Percentiles rank a stretch among this genome's conserved stretches.
Conservation (phyloP, 345 rosid species). For the Brassica carinata region DNA sequence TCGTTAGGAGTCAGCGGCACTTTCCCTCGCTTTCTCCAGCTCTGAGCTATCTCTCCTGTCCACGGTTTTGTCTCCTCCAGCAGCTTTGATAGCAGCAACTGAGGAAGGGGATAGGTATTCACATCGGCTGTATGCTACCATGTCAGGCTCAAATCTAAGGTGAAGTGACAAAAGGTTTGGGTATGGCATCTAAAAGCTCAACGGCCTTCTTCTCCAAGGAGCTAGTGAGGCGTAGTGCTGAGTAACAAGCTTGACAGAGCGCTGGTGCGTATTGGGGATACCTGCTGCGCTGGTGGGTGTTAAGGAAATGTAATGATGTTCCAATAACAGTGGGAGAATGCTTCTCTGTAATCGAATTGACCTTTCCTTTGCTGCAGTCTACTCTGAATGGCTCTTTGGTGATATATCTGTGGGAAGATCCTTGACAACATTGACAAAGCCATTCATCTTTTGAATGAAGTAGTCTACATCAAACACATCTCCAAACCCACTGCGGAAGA, state of each 20-base stretch:
- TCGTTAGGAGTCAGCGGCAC: conserved; percentile 88
- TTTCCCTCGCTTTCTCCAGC: conserved; percentile 92
- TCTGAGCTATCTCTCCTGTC: conserved; percentile 76
- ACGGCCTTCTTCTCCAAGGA: conserved; percentile 67
- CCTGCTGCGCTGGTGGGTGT: conserved; percentile 97
- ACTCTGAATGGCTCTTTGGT: conserved; percentile 78
- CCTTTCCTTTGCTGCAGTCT: conserved; percentile 94
- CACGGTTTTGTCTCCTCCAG: conserved; percentile 68
- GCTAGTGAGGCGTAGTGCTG: conserved; percentile 60
- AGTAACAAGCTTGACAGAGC: conserved; percentile 81
- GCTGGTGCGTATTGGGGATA: conserved; percentile 76
- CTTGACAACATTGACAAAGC: conserved; percentile 65
- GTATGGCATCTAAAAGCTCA: conserved; percentile 73
- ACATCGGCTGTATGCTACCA: conserved; percentile 97
- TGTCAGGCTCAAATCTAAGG: conserved; percentile 91
- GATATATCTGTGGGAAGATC: conserved; percentile 66
- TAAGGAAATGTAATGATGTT: conserved; percentile 72
- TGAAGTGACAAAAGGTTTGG: conserved; percentile 85
- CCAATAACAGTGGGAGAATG: conserved; percentile 72
- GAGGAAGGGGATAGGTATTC: conserved; percentile 71
- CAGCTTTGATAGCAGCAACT: conserved; percentile 64
- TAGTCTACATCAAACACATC: conserved; percentile 91
- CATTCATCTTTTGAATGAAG: conserved; percentile 73
- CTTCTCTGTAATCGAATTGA: conserved; percentile 87
- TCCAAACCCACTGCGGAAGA: conserved; percentile 74